These are phyloP conservation scores for Dactylellina sp. DNA, from an alignment of 2,329 filamentous ascomycete species.

Conservation along the genomic window DNA sequence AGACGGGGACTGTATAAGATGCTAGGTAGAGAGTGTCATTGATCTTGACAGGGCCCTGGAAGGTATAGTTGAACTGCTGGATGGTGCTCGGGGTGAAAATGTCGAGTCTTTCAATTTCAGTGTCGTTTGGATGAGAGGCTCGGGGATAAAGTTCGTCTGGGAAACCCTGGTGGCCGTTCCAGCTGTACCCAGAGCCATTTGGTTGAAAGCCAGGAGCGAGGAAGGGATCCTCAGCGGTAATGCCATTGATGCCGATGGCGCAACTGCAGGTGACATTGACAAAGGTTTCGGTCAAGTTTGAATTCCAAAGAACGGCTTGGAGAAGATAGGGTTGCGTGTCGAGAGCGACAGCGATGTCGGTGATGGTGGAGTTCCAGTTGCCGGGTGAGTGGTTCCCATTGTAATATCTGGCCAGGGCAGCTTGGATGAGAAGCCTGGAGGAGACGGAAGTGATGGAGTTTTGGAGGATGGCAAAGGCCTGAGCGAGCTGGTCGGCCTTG, in stretches of 20 bases:
- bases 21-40: constrained; percentile 80
- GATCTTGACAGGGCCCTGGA: constrained; percentile 79
- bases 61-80: constrained; percentile 65
- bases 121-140: constrained; percentile 47
- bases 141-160: constrained; percentile 66
- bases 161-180: constrained; percentile 69
- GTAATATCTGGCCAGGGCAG: constrained; percentile 67
- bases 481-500: constrained; percentile 83
- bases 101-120: constrained; percentile 53
- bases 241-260: constrained; percentile 46
- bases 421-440: constrained; percentile 73
- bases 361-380: constrained; percentile 69
- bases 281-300: constrained; percentile 54
- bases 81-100: constrained; percentile 61
- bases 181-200: constrained; percentile 61
- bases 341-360: constrained; percentile 74
- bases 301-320: constrained; percentile 57
- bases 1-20: constrained; percentile 83
- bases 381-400: constrained; percentile 66
- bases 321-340: constrained; percentile 66
- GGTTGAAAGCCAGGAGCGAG: constrained; percentile 61
- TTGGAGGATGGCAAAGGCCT: constrained; percentile 82
- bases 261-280: constrained; percentile 57
- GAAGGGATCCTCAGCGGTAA: constrained; percentile 11
- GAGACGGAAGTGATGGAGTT: constrained; percentile 78